Evolutionary conservation across 805 yeast genomes (phyloP), one percentile per base, ranked within the genome.

Genomic region (Starmerella floricola): DNA sequence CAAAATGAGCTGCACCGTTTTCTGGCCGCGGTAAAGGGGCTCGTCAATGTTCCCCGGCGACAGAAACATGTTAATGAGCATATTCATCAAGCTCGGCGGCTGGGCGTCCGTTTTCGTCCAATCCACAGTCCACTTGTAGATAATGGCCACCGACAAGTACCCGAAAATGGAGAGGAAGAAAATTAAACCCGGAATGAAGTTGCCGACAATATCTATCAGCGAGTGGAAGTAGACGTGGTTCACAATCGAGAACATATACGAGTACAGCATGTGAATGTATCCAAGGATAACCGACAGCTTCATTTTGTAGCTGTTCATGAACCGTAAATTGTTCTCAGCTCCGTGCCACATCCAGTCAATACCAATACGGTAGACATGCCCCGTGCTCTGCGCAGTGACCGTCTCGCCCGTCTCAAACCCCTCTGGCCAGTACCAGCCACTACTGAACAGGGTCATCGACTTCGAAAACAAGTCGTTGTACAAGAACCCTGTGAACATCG

Each of bases 121-220:
- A 67, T 91, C 91, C 37, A 83, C 80, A 18, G 78, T 66, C 98
- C 98, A 91, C 64, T 91, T 91, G 70, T 84, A 88, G 24, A 91
- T 72, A 52, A 91, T 91, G 45, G 85, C 72, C 51, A 87, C 61
- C 0, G 94, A 74, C 47, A 91, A 68, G 61, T 91, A 91, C 30
- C 98, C 98, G 59, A 91, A 91, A 35, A 91, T 88, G 39, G 94
- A 80, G 63, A 86, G 94, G 95, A 91, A 85, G 63, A 91, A 91
- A 37, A 91, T 66, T 43, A 91, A 67, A 30, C 97, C 95, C 1
- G 98, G 98, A 45, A 88, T 69, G 57, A 91, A 91, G 64, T 88
- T 91, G 46, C 97, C 97, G 54, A 81, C 63, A 33, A 91, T 76
- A 59, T 91, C 96, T 51, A 91, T 76, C 36, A 62, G 60, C 30